Evolutionary conservation across 1,284 basidiomycete genomes (phyloP).

Genomic region (Cystobasidium slooffiae): DNA sequence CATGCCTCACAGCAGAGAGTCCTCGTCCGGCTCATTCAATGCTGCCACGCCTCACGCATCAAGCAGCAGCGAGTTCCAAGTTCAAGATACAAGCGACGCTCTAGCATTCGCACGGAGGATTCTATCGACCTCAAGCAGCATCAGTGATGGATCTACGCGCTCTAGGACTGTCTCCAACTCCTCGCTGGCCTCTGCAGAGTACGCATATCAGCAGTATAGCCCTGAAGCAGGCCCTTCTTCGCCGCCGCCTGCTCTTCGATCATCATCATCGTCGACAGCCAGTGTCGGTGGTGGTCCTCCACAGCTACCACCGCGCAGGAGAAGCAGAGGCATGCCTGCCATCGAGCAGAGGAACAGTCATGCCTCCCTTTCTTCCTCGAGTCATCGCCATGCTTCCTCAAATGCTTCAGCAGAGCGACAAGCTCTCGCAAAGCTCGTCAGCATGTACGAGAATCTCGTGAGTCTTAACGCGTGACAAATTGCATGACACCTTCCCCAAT

Average conservation of each 20-base stretch:
- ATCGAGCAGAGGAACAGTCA: background rate
- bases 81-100: conserved; percentile 5
- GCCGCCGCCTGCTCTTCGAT: conserved; percentile 16
- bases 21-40: background rate
- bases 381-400: background rate
- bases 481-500: background rate
- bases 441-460: conserved; percentile 42
- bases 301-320: conserved; percentile 15
- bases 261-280: conserved; percentile 11
- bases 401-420: conserved; percentile 24
- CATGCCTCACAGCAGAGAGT: conserved; percentile 8
- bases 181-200: conserved; percentile 2
- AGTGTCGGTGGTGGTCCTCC: background rate
- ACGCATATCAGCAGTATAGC: conserved; percentile 7
- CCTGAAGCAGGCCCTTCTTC: conserved; percentile 28
- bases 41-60: conserved; percentile 1
- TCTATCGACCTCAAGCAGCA: conserved; percentile 12
- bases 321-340: conserved; percentile 6
- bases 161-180: conserved; percentile 17
- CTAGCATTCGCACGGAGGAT: conserved; percentile 18
- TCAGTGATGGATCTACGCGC: background rate
- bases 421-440: conserved; percentile 34
- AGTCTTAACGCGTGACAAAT: conserved; percentile 4
- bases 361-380: background rate
- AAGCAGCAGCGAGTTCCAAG: conserved; percentile 1